Evolutionary conservation across 805 yeast genomes (phyloP), one percentile per base, ranked within the genome.

Genomic region (Sporopachydermia lactativora): DNA sequence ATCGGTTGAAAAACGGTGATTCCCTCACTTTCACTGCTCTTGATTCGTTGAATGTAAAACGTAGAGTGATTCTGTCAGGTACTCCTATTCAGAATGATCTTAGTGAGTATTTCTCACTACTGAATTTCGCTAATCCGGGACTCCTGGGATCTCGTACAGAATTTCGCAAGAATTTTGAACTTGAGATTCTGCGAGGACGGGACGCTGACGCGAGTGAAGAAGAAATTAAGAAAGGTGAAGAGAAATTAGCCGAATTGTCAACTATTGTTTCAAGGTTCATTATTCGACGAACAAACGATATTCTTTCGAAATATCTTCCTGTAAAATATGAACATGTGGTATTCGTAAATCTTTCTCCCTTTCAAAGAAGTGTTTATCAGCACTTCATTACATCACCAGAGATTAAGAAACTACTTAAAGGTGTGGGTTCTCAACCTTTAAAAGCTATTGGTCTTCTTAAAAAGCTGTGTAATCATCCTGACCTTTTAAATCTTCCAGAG

Each of bases 81-180:
- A 89, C 98, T 0, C 98, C 98, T 1, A 88, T 89, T 47, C 98
- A 89, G 58, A 89, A 89, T 52, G 97, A 89, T 62, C 65, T 89
- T 28, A 62, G 61, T 2, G 98, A 89, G 59, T 89, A 89, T 60
- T 92, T 86, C 54, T 83, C 97, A 1, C 61, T 89, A 39, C 64
- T 92, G 45, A 83, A 78, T 51, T 89, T 89, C 63, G 94, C 97
- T 5, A 92, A 89, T 54, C 98, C 98, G 0, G 95, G 95, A 0
- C 70, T 84, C 34, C 62, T 92, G 37, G 98, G 98, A 0, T 67
- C 95, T 1, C 71, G 94, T 48, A 60, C 58, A 17, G 95, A 89
- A 43, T 92, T 92, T 57, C 68, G 94, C 43, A 83, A 77, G 54
- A 82, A 82, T 52, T 92, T 71, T 58, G 98, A 92, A 53, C 62